phyloP scores from a whole-genome alignment of 2,329 filamentous ascomycete species.

The Curvularia lunata region DNA sequence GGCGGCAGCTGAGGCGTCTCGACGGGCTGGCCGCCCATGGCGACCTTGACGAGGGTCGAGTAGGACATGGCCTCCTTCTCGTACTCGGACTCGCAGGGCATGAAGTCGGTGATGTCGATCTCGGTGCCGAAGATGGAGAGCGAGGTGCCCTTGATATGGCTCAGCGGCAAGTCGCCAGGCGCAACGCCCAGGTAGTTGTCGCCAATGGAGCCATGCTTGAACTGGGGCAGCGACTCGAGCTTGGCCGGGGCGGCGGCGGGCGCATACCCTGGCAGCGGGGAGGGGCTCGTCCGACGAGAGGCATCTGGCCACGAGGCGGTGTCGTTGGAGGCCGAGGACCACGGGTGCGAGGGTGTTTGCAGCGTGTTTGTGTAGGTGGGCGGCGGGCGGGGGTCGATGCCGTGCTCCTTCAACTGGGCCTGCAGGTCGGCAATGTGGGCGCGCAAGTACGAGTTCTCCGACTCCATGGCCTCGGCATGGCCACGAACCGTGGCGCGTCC shows the following conservation, averaged over 20 bases:
- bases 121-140: slow-evolving; percentile 81
- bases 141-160: slow-evolving; percentile 75
- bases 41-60: slow-evolving; percentile 70
- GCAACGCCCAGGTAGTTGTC: slow-evolving; percentile 72
- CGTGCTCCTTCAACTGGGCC: slow-evolving; percentile 65
- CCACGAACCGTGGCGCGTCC: slow-evolving; percentile 80
- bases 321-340: slow-evolving; percentile 27
- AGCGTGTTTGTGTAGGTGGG: slow-evolving; percentile 41
- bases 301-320: slow-evolving; percentile 31
- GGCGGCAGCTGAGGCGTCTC: slow-evolving; percentile 65
- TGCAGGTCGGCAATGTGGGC: slow-evolving; percentile 72
- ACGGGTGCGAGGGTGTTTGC: slow-evolving; percentile 25
- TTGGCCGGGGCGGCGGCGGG: slow-evolving; percentile 27
- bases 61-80: slow-evolving; percentile 67
- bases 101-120: slow-evolving; percentile 77
- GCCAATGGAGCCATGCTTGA: slow-evolving; percentile 56
- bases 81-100: slow-evolving; percentile 69
- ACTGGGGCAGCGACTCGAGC: slow-evolving; percentile 51
- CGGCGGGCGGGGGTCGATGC: slow-evolving; percentile 64
- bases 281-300: slow-evolving; percentile 31
- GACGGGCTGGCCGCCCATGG: slow-evolving; percentile 62
- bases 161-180: slow-evolving; percentile 68
- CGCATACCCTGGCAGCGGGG: slow-evolving; percentile 36
- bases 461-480: slow-evolving; percentile 77
- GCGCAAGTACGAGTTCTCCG: slow-evolving; percentile 71